Base-by-base conservation (phyloP, 768 basidiomycete genomes). In the Rhodotorula kratochvilovae region DNA sequence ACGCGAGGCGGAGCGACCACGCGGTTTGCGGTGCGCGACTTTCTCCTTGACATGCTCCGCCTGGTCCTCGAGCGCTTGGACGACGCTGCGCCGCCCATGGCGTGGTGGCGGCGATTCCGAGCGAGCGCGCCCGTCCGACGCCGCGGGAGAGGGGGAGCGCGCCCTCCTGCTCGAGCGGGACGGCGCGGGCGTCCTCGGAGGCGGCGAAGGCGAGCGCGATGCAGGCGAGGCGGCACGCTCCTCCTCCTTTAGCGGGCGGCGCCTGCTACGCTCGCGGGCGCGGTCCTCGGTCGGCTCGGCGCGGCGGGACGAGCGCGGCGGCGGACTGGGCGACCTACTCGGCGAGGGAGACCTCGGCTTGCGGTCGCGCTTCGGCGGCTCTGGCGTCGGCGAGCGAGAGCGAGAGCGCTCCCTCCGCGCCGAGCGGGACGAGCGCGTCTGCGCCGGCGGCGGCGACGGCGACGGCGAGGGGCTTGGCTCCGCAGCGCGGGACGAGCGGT, bases 1-100 rank as follows among this genome's bases (percentile, higher is more conserved):
- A 12, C 45, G 61, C 23, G 67, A 53, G 3, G 55, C 56, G 2
- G 67, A 68, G 27, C 36, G 67, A 42, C 13, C 23, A 39, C 42
- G 53, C 23, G 3, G 19, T 17, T 51, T 48, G 36, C 27, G 11
- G 45, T 48, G n/a, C 53, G 23, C 54, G 53, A 61, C 42, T 5
- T 4, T 27, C 13, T 48, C 36, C 46, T 36, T 16, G 33, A 39
- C 12, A 2, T 8, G 23, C 51, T 55, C 33, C 31, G 48, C 53
- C 15, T 45, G 33, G 36, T 27, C 23, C 10, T 39, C 19, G 12
- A 10, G 15, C 19, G 21, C 27, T 4, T 19, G n/a, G 7, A 4
- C 19, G 10, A 54, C 50, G 31, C 59, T 25, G 0, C 36, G 46
- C 39, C 27, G 57, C 1, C 42, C 55, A 3, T 42, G 39, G 16